Percentiles rank a stretch among this genome's conserved stretches.
Conservation (phyloP, 768 basidiomycete species). For the Trametes coccinea region DNA sequence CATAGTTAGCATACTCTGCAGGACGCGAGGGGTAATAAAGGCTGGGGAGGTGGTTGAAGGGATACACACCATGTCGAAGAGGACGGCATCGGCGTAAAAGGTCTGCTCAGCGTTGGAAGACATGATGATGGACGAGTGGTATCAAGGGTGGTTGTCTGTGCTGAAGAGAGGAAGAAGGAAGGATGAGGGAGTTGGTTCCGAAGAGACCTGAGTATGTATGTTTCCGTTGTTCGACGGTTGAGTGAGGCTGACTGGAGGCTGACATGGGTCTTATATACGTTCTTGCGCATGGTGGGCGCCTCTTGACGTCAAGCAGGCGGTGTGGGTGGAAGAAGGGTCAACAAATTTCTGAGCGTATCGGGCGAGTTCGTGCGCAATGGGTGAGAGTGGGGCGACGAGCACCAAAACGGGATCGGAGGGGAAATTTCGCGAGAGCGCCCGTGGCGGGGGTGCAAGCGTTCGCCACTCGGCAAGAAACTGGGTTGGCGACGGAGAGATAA, state of each 20-base stretch:
- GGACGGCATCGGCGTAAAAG: slow-evolving; percentile 57
- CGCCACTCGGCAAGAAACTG: slow-evolving; percentile 16
- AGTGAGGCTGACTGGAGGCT: not conserved
- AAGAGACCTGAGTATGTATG: not conserved
- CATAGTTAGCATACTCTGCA: slow-evolving; percentile 8
- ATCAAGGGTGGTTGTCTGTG: not conserved
- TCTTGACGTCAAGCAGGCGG: slow-evolving; percentile 14
- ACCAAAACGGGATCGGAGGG: slow-evolving; percentile 6
- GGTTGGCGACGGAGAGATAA: slow-evolving; percentile 5
- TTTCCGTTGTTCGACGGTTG: not conserved
- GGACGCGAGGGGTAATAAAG: not conserved
- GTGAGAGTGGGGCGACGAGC: slow-evolving; percentile 2
- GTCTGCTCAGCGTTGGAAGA: slow-evolving; percentile 24
- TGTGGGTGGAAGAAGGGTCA: not conserved
- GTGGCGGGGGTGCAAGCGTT: not conserved
- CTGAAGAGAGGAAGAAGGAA: not conserved
- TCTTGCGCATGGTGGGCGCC: not conserved
- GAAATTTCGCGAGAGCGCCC: slow-evolving; percentile 15
- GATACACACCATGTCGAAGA: slow-evolving; percentile 64
- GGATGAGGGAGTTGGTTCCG: slow-evolving; percentile 1
- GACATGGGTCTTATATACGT: slow-evolving; percentile 8
- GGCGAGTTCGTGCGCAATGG: not conserved
- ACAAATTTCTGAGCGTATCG: slow-evolving; percentile 9
- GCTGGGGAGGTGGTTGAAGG: not conserved
- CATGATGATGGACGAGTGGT: slow-evolving; percentile 21